Evolutionary conservation across 345 rosid species (phyloP), one percentile per base, ranked within the genome.

Genomic region (Moringa oleifera): DNA sequence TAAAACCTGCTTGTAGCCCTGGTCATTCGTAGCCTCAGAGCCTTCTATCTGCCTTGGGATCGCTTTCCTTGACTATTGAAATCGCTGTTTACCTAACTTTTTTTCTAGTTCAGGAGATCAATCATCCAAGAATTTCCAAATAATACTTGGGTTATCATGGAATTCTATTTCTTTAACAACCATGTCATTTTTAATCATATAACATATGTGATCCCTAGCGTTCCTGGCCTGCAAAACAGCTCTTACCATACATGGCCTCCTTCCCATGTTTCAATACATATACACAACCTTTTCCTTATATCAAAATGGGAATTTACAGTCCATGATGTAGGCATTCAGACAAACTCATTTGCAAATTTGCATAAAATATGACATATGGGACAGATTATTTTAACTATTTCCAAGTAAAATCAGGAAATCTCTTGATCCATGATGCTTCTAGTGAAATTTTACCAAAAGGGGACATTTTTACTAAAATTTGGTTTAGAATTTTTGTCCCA

Each of bases 291-390:
- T 63, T 33, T 33, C 11, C 37, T 33, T 33, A 11, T 11, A 33
- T 33, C 37, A 33, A 33, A 33, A 33, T 11, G 37, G 37, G 11
- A 33, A 33, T 33, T 33, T 33, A 4, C 4, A 19, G 55, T 21
- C 51, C 25, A 24, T 33, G 5, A 4, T 33, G 6, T 4, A 33
- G 37, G 37, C 6, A 4, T 33, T 33, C 6, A 33, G 37, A 33
- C 5, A 33, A 33, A 62, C 66, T 47, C 59, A 37, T 53, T 50
- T 63, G 19, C 18, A 66, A 50, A 66, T 62, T 64, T 51, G 55
- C 77, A 72, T 75, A 57, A 59, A 68, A 75, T 79, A 73, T 61
- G 53, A 58, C 25, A 25, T 18, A 31, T 11, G 56, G 53, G 25
- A 55, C n/a, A 63, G 58, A 56, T 51, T 57, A 23, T 45, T 49